Conservation (phyloP, 108 stramenopile genomes). For the Skeletonema tropicum region DNA sequence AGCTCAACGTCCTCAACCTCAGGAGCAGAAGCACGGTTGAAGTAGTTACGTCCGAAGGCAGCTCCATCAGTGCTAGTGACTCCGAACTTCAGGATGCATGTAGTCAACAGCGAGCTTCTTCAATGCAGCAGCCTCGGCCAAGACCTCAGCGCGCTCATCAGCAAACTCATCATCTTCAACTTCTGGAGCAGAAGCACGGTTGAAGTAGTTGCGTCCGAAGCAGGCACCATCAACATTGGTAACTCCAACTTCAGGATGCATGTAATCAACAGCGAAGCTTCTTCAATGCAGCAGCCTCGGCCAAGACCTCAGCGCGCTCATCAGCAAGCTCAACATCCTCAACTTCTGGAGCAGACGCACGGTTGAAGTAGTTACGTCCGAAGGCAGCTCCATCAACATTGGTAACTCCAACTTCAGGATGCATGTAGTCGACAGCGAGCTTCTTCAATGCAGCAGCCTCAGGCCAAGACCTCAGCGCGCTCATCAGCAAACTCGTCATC, state of each 20-base stretch:
- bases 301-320: too few relatives aligned
- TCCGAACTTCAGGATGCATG: too few relatives aligned
- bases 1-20: too few relatives aligned
- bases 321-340: background rate
- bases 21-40: too few relatives aligned
- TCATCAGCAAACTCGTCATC: constrained; percentile 58
- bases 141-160: too few relatives aligned
- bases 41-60: too few relatives aligned
- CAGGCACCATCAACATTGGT: constrained; percentile 25
- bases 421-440: constrained; percentile 45
- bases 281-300: background rate
- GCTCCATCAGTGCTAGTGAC: too few relatives aligned
- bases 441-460: constrained; percentile 36
- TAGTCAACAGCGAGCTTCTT: too few relatives aligned
- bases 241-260: constrained; percentile 68
- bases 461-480: constrained; percentile 55
- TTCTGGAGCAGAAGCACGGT: constrained; percentile 52
- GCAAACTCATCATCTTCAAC: background rate
- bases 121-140: too few relatives aligned
- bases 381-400: constrained; percentile 25
- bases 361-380: constrained; percentile 68
- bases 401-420: constrained; percentile 65
- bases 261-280: constrained; percentile 42
- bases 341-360: constrained; percentile 50
- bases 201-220: constrained; percentile 59